Percentiles rank a stretch among this genome's conserved stretches.
These are phyloP conservation scores for Ilex asprella DNA, from an alignment of 257 asterid species.

Conservation along the genomic window DNA sequence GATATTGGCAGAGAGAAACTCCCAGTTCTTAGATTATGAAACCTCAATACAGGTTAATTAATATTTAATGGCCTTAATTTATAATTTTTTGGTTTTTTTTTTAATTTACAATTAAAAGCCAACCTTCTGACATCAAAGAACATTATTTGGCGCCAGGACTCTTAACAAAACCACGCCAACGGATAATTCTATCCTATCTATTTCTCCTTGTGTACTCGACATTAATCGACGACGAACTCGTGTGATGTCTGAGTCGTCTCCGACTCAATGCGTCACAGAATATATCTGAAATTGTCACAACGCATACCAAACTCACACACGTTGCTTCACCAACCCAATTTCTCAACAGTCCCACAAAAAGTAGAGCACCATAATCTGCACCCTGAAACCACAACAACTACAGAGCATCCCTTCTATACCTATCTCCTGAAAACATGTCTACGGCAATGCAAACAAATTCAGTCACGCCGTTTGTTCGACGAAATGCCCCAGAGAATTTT, in stretches of 20 bases:
- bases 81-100: too few relatives aligned
- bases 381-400: conserved; percentile 7
- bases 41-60: too few relatives aligned
- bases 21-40: too few relatives aligned
- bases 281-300: conserved; percentile 12
- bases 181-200: too few relatives aligned
- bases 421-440: conserved; percentile 34
- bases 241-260: not conserved
- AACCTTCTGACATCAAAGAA: too few relatives aligned
- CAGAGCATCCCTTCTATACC: conserved; percentile 14
- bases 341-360: conserved; percentile 28
- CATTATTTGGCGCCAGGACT: too few relatives aligned
- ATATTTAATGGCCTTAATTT: too few relatives aligned
- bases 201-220: too few relatives aligned
- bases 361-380: conserved; percentile 8
- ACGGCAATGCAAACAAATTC: conserved; percentile 57
- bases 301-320: conserved; percentile 12
- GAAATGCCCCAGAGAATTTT: conserved; percentile 43
- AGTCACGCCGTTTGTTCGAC: conserved; percentile 55
- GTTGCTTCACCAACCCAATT: conserved; percentile 18
- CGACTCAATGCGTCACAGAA: conserved; percentile 34
- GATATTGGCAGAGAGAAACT: too few relatives aligned
- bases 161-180: too few relatives aligned
- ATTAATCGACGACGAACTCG: too few relatives aligned
- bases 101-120: too few relatives aligned